Base-by-base conservation (phyloP, 2,329 filamentous ascomycete genomes). In the Fusarium pseudonygamai region DNA sequence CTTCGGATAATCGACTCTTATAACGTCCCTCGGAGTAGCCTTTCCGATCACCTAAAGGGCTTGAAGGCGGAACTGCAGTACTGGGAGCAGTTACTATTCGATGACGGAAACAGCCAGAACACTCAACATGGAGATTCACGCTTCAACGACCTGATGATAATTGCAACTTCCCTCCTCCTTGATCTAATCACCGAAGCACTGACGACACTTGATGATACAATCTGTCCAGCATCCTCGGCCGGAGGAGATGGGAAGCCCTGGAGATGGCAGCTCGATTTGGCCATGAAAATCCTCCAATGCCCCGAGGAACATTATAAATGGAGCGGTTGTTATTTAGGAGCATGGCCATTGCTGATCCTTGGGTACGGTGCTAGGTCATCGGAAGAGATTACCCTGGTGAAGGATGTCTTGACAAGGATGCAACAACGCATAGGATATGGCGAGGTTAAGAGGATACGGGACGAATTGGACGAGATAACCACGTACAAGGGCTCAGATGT, bases 131-230 rank as follows among this genome's bases (percentile, higher is more conserved):
- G 24, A 4, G 24, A 45, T 14, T 26, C 24, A 18, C 9, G 8
- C 15, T 60, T 53, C 28, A 34, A 60, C 4, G 46, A n/a, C n/a
- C 0, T 60, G 14, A 53, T 60, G 8, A 53, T 53, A n/a, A n/a
- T 60, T 2, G 46, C 57, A 42, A 24, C 36, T 5, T 60, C 46
- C 2, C 57, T 60, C 15, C 36, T 60, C 1, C n/a, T 60, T 12
- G 57, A 53, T 24, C 28, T 53, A 7, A 52, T 52, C 1, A 24
- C 26, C 2, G 56, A 58, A 13, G 6, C 28, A 3, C 22, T 49
- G 28, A 4, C 14, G 10, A 4, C 28, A n/a, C 1, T 0, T 0
- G 20, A 32, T 8, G 28, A 30, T n/a, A 3, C 20, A n/a, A 14
- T 16, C 0, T n/a, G 3, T 49, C 46, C 14, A 1, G 5, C 2